These are phyloP conservation scores for Fusarium newnesense DNA, from an alignment of 2,329 filamentous ascomycete species.

Conservation along the genomic window DNA sequence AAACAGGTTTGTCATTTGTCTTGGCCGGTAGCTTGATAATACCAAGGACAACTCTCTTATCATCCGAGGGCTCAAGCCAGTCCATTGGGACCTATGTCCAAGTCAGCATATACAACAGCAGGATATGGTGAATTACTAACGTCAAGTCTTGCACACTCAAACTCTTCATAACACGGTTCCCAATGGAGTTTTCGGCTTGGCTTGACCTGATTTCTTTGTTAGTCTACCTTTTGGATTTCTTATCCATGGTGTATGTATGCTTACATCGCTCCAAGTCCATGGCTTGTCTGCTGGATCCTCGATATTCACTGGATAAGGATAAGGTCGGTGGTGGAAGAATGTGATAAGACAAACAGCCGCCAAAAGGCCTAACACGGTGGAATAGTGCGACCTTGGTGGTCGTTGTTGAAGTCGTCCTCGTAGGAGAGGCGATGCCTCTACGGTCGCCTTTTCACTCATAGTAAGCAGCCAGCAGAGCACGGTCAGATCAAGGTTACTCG, in stretches of 20 bases:
- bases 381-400: constrained; percentile 5
- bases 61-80: constrained; percentile 45
- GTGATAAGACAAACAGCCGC: constrained; percentile 28
- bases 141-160: constrained; percentile 50
- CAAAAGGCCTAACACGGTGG: constrained; percentile 31
- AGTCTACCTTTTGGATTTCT: neutral
- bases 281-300: constrained; percentile 7
- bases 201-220: constrained; percentile 47
- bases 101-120: neutral
- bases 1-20: constrained; percentile 35
- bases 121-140: constrained; percentile 28
- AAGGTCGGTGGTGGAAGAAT: constrained; percentile 37
- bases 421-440: constrained; percentile 29
- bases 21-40: constrained; percentile 49
- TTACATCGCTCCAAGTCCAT: constrained; percentile 45
- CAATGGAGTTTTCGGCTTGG: constrained; percentile 45
- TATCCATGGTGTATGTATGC: neutral
- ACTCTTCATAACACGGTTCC: constrained; percentile 47
- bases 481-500: neutral
- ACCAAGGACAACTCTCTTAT: constrained; percentile 46
- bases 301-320: neutral
- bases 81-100: constrained; percentile 49
- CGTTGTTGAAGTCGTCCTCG: constrained; percentile 5
- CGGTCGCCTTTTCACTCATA: constrained; percentile 34
- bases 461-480: neutral